Evolutionary conservation across 768 basidiomycete species (phyloP).

Genomic region (Amyloporia xantha): DNA sequence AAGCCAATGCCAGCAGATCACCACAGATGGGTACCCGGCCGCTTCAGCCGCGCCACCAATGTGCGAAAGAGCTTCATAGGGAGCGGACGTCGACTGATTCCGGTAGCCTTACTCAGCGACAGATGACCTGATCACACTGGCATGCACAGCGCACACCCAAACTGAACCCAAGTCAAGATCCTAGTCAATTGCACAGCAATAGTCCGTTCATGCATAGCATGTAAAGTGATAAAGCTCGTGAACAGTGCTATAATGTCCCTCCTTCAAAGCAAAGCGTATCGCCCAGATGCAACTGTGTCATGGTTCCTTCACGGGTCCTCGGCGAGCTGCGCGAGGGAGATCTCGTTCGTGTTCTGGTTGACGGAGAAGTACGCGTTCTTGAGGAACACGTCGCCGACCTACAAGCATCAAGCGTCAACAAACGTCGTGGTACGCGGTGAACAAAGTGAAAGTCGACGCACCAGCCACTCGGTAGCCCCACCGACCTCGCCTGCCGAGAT

Average conservation of each 20-base stretch:
- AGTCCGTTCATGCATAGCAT: neutral
- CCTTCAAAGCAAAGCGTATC: neutral
- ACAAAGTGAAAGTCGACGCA: slow-evolving; percentile 28
- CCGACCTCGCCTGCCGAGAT: slow-evolving; percentile 59
- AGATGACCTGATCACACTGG: no score
- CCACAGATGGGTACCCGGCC: no score
- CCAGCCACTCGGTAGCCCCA: slow-evolving; percentile 59
- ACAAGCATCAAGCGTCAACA: neutral
- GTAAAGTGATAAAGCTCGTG: neutral
- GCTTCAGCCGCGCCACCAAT: no score
- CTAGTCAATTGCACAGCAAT: slow-evolving; percentile 2
- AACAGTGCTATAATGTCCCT: neutral
- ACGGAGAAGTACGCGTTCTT: slow-evolving; percentile 75
- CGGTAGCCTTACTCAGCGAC: no score
- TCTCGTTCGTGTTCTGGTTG: slow-evolving; percentile 47
- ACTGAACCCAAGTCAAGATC: no score
- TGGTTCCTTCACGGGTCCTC: slow-evolving; percentile 15
- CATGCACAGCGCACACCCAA: no score
- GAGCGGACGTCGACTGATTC: no score
- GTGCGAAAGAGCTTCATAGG: no score
- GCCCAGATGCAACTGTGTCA: neutral
- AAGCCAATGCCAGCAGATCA: no score
- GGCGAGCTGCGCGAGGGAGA: slow-evolving; percentile 52
- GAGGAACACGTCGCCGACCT: slow-evolving; percentile 67
- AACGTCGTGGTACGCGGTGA: slow-evolving; percentile 1